Evolutionary conservation across 1,284 basidiomycete genomes (phyloP).

Genomic region (Malassezia dermatis): DNA sequence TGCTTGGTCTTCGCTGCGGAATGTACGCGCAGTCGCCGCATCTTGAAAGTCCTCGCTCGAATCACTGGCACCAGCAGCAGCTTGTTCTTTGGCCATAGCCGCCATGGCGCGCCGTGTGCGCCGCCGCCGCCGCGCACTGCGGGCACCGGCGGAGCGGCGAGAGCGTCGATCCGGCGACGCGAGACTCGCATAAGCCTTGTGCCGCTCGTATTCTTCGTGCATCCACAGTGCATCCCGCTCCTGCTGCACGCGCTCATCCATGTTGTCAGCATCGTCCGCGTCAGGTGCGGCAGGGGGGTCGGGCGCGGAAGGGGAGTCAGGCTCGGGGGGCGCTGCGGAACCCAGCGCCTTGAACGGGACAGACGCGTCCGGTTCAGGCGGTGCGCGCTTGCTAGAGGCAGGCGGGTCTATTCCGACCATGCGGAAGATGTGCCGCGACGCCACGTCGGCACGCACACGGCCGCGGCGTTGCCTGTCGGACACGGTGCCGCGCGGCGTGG

Average conservation of each 20-base stretch:
- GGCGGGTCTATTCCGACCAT: neutral
- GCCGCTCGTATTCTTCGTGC: slow-evolving; percentile 11
- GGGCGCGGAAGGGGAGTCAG: neutral
- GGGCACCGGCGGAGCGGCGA: neutral
- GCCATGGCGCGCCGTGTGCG: neutral
- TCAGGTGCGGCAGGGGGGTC: neutral
- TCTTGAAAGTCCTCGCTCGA: neutral
- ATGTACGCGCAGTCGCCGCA: neutral
- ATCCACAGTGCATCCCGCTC: slow-evolving; percentile 8
- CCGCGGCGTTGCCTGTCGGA: neutral
- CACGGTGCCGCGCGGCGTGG: neutral
- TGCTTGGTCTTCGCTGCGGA: neutral
- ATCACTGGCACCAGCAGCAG: no score
- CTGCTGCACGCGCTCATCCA: neutral
- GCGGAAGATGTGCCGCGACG: neutral
- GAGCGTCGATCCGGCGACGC: neutral
- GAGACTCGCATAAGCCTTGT: slow-evolving; percentile 1
- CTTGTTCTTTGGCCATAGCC: no score
- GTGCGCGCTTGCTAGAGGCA: neutral
- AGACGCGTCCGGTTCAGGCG: neutral
- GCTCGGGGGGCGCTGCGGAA: neutral
- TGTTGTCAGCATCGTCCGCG: neutral
- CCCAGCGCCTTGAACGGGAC: slow-evolving; percentile 10
- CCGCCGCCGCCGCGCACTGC: neutral
- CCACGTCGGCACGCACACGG: neutral